These are phyloP conservation scores for Sclerotinia minor DNA, from an alignment of 2,329 filamentous ascomycete genomes.

Conservation along the genomic window DNA sequence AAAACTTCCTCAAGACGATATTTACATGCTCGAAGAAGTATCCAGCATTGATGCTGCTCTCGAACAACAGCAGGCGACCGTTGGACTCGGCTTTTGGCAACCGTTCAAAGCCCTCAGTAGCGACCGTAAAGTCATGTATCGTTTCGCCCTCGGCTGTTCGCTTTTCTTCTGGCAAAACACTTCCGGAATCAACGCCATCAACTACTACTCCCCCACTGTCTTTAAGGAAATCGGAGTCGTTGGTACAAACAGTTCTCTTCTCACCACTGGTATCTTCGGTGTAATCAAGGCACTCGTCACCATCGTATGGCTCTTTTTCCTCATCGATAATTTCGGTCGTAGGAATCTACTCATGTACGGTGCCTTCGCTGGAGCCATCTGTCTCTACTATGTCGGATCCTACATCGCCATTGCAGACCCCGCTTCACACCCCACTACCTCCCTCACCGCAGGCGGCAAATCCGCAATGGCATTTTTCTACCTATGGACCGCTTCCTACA, in stretches of 20 bases:
- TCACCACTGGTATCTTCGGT: constrained; percentile 36
- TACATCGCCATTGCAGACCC: constrained; percentile 43
- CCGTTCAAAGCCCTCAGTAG: constrained; percentile 51
- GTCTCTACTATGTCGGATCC: constrained; percentile 37
- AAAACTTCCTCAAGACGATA: constrained; percentile 55
- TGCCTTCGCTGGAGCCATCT: constrained; percentile 28
- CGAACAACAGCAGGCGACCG: constrained; percentile 60
- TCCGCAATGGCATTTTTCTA: constrained; percentile 72
- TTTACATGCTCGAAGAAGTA: constrained; percentile 73
- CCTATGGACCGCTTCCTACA: constrained; percentile 58
- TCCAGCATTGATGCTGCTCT: constrained; percentile 68
- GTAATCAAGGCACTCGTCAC: constrained; percentile 33
- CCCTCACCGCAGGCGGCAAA: constrained; percentile 47
- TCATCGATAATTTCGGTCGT: constrained; percentile 59
- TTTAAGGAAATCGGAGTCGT: constrained; percentile 34
- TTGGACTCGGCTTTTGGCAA: constrained; percentile 74
- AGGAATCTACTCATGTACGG: constrained; percentile 46
- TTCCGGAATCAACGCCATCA: constrained; percentile 37
- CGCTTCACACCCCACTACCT: constrained; percentile 38
- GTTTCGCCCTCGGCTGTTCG: constrained; percentile 71
- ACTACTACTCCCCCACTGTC: constrained; percentile 37
- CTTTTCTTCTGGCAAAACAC: constrained; percentile 45
- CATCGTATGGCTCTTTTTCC: constrained; percentile 53
- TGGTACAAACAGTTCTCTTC: constrained; percentile 32
- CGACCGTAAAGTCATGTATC: constrained; percentile 46